A percentile compares a stretch with the other conserved stretches of the same genome.
These are phyloP conservation scores for Pezicula rhizophila DNA, from an alignment of 2,329 filamentous ascomycete species.

Conservation along the genomic window DNA sequence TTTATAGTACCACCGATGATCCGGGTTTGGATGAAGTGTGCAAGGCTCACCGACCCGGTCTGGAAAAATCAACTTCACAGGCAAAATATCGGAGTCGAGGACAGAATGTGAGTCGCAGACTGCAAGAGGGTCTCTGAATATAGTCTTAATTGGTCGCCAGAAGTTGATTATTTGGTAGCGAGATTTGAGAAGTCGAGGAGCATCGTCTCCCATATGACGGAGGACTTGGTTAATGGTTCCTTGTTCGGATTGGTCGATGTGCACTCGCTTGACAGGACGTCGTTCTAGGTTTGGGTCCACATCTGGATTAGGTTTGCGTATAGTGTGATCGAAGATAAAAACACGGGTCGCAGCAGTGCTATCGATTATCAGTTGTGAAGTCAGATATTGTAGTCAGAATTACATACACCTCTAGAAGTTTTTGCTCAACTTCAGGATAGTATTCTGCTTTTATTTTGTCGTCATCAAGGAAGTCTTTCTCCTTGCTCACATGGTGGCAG, in stretches of 20 bases:
- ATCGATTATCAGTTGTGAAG: not conserved
- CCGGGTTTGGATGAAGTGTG: constrained; percentile 53
- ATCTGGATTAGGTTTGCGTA: constrained; percentile 54
- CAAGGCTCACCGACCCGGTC: constrained; percentile 69
- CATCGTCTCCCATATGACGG: constrained; percentile 58
- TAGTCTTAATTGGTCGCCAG: constrained; percentile 55
- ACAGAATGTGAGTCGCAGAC: constrained; percentile 50
- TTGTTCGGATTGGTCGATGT: constrained; percentile 71
- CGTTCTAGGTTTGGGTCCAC: constrained; percentile 28
- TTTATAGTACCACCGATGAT: constrained; percentile 73
- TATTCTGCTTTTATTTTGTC: constrained; percentile 62
- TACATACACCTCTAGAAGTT: constrained; percentile 47
- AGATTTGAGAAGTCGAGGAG: constrained; percentile 53
- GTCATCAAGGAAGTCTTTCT: constrained; percentile 59
- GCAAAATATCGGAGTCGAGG: constrained; percentile 57
- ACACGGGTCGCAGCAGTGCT: constrained; percentile 36
- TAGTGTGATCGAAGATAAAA: constrained; percentile 78
- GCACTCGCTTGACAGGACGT: constrained; percentile 61
- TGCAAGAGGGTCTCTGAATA: constrained; percentile 50
- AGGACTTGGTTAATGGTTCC: constrained; percentile 63
- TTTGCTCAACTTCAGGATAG: constrained; percentile 72
- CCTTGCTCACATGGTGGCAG: constrained; percentile 47
- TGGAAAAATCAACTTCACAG: constrained; percentile 68
- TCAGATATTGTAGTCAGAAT: not conserved
- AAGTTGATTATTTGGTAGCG: constrained; percentile 81